Percentiles rank a stretch among this genome's conserved stretches.
phyloP scores from a whole-genome alignment of 176 grass and related monocot species.

The Alopecurus myosuroides region DNA sequence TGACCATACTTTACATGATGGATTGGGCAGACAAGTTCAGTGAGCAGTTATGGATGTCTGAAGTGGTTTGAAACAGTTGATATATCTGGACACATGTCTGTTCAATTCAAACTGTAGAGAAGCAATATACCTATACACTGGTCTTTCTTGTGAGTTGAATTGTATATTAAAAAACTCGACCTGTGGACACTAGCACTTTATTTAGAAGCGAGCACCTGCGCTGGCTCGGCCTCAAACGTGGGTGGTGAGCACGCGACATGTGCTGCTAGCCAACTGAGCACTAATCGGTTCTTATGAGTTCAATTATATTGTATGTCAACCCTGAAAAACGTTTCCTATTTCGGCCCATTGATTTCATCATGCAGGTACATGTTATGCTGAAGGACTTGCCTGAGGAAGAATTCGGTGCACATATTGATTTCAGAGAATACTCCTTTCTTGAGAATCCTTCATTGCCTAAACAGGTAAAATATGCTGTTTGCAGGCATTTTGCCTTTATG shows the following conservation, averaged over 20 bases:
- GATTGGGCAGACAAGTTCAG: neutral
- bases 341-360: conserved; percentile 10
- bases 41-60: neutral
- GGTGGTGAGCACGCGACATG: neutral
- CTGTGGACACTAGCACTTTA: neutral
- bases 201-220: neutral
- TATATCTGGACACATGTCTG: neutral
- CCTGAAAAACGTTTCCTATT: conserved; percentile 1
- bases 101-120: neutral
- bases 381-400: conserved; percentile 69
- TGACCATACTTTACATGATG: neutral
- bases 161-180: neutral
- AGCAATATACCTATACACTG: neutral
- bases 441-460: conserved; percentile 80
- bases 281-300: neutral
- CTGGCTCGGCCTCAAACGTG: neutral
- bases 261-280: neutral
- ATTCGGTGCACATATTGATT: conserved; percentile 73
- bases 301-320: neutral
- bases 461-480: conserved; percentile 45
- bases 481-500: neutral
- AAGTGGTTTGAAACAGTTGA: neutral
- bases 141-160: conserved; percentile 4
- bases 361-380: conserved; percentile 90
- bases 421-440: conserved; percentile 95